A percentile compares a stretch with the other conserved stretches of the same genome.
Evolutionary conservation across 805 yeast genomes (phyloP).

Genomic region (Nakazawaea pomicola): DNA sequence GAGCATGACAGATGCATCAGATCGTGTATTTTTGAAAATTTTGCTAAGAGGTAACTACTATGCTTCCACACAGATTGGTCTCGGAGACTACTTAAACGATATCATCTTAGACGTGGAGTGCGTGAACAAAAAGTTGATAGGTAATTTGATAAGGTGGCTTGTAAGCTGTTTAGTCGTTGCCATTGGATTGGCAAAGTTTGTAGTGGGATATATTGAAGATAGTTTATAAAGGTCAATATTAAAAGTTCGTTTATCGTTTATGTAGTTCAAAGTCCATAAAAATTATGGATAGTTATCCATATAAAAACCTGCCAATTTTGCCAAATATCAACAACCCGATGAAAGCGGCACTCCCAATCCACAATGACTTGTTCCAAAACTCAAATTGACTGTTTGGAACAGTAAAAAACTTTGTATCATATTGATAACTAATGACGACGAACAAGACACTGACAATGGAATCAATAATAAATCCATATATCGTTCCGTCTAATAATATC

Average conservation of each 20-base stretch:
- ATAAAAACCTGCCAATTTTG: conserved; percentile 57
- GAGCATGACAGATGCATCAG: background rate
- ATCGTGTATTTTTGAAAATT: background rate
- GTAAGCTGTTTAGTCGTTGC: conserved; percentile 5
- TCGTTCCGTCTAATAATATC: conserved; percentile 58
- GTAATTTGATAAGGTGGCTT: conserved; percentile 1
- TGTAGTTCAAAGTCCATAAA: background rate
- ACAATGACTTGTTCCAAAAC: conserved; percentile 38
- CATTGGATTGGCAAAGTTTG: background rate
- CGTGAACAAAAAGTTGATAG: background rate
- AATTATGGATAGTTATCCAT: conserved; percentile 13
- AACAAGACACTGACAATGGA: conserved; percentile 23
- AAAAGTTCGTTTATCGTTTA: background rate
- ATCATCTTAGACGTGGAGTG: conserved; percentile 8
- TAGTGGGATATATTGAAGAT: background rate
- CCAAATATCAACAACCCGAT: conserved; percentile 65
- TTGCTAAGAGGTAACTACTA: conserved; percentile 8
- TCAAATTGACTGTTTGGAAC: conserved; percentile 13
- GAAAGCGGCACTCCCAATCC: conserved; percentile 62
- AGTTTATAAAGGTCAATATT: background rate
- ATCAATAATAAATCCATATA: conserved; percentile 43
- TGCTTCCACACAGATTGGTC: background rate
- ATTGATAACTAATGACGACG: conserved; percentile 6
- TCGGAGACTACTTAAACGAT: conserved; percentile 9
- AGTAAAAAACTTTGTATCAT: conserved; percentile 6